These are phyloP conservation scores for Pseudomassariella vexata DNA, from an alignment of 2,329 filamentous ascomycete species.

Conservation along the genomic window DNA sequence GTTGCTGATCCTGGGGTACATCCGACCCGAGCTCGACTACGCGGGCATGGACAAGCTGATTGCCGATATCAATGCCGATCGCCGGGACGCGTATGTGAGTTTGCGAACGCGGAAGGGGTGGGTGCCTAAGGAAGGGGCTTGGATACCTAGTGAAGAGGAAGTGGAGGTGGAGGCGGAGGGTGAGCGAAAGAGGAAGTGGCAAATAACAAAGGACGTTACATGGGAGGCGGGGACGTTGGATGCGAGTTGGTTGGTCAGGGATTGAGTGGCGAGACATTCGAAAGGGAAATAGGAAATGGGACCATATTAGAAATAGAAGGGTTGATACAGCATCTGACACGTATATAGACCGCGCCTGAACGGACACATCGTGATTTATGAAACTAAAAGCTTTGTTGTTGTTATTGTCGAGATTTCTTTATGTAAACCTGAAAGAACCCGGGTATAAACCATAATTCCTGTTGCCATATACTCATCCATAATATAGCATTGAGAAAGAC, in stretches of 20 bases:
- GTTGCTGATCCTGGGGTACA: conserved; percentile 77
- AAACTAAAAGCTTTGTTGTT: too few relatives aligned
- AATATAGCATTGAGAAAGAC: too few relatives aligned
- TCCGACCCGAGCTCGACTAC: conserved; percentile 87
- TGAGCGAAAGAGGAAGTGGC: too few relatives aligned
- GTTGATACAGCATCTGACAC: background rate
- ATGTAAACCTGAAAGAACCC: too few relatives aligned
- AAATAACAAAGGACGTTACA: too few relatives aligned
- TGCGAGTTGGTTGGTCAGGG: conserved; percentile 23
- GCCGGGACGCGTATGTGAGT: conserved; percentile 72
- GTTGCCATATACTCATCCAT: too few relatives aligned
- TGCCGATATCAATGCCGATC: conserved; percentile 83
- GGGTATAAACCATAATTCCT: conserved; percentile 6
- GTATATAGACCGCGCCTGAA: too few relatives aligned
- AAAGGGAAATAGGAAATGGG: background rate
- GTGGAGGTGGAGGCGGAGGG: conserved; percentile 17
- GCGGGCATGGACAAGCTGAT: conserved; percentile 75
- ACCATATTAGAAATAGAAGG: background rate
- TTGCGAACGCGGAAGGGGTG: conserved; percentile 62
- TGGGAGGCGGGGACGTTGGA: conserved; percentile 17
- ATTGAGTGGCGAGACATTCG: conserved; percentile 1
- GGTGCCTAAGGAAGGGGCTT: conserved; percentile 36
- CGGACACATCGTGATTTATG: too few relatives aligned
- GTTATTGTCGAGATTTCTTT: too few relatives aligned
- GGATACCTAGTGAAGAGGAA: conserved; percentile 21